Conservation (phyloP, 1,139 yeast genomes). For the Taphrina deformans region DNA sequence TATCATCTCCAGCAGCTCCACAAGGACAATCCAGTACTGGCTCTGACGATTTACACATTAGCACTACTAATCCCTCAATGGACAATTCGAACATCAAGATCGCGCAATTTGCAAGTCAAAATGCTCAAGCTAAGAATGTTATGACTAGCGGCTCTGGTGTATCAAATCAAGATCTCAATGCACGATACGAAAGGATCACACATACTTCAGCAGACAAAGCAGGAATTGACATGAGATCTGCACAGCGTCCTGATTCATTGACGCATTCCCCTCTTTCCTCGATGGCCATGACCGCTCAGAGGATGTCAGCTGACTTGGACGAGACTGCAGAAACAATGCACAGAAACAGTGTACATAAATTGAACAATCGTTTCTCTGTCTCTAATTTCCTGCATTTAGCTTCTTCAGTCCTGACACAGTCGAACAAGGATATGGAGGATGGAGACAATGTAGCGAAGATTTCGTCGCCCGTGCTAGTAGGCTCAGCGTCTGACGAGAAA, state of each 20-base stretch:
- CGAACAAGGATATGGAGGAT: not conserved
- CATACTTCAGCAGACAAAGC: not conserved
- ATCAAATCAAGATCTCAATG: too few relatives aligned
- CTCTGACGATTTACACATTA: too few relatives aligned
- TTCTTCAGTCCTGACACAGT: not conserved
- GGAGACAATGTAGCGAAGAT: not conserved
- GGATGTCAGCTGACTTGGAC: not conserved
- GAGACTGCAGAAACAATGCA: not conserved
- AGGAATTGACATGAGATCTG: not conserved
- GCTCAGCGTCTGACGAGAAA: not conserved
- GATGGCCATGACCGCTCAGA: not conserved
- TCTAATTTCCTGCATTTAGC: constrained; percentile 1
- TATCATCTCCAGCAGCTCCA: too few relatives aligned
- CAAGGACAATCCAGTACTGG: too few relatives aligned
- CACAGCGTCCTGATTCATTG: not conserved
- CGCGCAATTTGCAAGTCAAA: too few relatives aligned
- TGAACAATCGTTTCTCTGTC: not conserved
- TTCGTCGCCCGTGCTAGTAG: not conserved
- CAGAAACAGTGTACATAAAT: not conserved
- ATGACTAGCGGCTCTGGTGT: too few relatives aligned
- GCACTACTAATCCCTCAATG: too few relatives aligned
- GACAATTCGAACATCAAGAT: too few relatives aligned
- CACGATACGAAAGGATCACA: not conserved
- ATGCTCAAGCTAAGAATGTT: not conserved
- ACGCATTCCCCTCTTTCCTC: constrained; percentile 2